Evolutionary conservation across 2,329 filamentous ascomycete genomes (phyloP), one percentile per base, ranked within the genome.

Genomic region (Aspergillus pseudonomiae): DNA sequence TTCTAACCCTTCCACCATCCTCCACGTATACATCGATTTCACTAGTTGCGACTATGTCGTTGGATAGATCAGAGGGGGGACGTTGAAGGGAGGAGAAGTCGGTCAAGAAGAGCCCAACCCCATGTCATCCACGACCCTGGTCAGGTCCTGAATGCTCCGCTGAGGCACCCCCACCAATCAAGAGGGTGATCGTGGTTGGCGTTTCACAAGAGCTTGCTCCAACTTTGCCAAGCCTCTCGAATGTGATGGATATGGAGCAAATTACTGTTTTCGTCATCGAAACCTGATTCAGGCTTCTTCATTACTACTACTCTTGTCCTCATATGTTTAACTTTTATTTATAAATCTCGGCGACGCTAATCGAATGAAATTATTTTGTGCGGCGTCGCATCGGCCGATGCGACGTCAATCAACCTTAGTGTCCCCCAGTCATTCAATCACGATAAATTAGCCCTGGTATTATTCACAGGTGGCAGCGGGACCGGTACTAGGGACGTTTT

Each of bases 31-130:
- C 26, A 52, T n/a, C 39, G 24, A 9, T 16, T 21, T 41, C 19
- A 21, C 36, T 41, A 57, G 19, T 43, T 28, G 24, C 41, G 61
- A 50, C 41, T 14, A 28, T 30, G 36, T 24, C 36, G 63, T 53
- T 59, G 55, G 63, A 64, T 64, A 61, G 32, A 59, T 64, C 59
- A 62, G 50, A 64, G 36, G n/a, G 28, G 36, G n/a, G 28, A 21
- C 26, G 16, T 52, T n/a, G 57, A 28, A 59, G n/a, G 32, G 32
- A 52, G 60, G 36, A 57, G 60, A 45, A 64, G 62, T 64, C 56
- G 61, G 62, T 63, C 61, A 61, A 50, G 59, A 32, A 54, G 48
- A 61, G 52, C 53, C 59, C 59, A 61, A 50, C 53, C 53, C 53
- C 59, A 56, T 54, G 43, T 46, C 52, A n/a, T 50, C 48, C 52